Evolutionary conservation across 179 eudicot species (phyloP).

Genomic region (Pouteria campechiana): DNA sequence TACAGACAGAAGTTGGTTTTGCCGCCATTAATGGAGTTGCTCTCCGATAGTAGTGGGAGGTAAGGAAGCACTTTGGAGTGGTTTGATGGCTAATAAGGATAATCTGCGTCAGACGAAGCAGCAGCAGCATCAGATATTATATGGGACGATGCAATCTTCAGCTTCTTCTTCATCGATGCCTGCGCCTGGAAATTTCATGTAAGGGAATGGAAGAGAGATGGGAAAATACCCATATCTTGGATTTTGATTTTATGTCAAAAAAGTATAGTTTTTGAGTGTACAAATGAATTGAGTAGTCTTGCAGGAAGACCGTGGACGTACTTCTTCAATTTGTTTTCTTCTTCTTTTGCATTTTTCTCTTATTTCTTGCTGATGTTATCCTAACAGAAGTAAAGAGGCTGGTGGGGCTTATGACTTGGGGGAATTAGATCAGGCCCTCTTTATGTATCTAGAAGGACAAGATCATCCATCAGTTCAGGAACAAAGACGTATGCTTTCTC

Average conservation of each 20-base stretch:
- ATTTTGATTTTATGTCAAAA: not conserved
- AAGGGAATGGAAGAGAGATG: not conserved
- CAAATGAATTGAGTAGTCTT: too few species aligned
- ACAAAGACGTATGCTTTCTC: constrained; percentile 48
- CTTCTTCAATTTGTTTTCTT: not conserved
- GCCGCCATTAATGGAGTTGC: too few species aligned
- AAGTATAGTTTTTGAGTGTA: too few species aligned
- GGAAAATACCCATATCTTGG: not conserved
- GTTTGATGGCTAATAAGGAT: too few species aligned
- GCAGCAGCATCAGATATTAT: constrained; percentile 25
- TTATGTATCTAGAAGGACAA: constrained; percentile 64
- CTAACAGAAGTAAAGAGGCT: constrained; percentile 26
- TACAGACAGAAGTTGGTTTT: too few species aligned
- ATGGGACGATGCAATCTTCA: constrained; percentile 32
- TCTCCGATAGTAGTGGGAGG: too few species aligned
- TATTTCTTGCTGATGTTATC: not conserved
- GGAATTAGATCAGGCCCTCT: constrained; percentile 78
- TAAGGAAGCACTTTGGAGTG: too few species aligned
- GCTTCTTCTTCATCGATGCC: constrained; percentile 19
- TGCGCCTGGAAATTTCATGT: constrained; percentile 27
- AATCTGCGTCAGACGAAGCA: constrained; percentile 12
- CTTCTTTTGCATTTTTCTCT: not conserved
- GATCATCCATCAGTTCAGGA: constrained; percentile 29
- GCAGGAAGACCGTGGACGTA: too few species aligned
- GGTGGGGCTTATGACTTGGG: constrained; percentile 63